Evolutionary conservation across 805 yeast species (phyloP).

Genomic region (Kuraishia hungarica): DNA sequence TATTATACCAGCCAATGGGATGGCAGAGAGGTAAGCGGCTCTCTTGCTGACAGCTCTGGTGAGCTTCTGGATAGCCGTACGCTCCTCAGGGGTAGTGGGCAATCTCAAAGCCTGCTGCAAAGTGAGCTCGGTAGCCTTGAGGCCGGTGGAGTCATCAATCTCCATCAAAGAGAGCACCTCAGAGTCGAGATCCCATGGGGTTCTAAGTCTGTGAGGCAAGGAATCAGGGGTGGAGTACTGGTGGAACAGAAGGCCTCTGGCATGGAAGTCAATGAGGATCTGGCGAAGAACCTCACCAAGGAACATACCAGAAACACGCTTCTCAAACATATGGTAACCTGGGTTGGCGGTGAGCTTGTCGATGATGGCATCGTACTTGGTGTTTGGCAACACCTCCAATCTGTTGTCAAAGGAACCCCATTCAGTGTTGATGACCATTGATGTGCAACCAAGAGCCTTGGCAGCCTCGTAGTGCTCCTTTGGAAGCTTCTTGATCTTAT

Average conservation of each 20-base stretch:
- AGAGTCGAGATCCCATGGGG: conserved; percentile 72
- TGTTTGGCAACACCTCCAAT: conserved; percentile 63
- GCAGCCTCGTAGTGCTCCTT: conserved; percentile 29
- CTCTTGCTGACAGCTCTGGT: conserved; percentile 78
- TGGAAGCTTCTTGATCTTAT: conserved; percentile 68
- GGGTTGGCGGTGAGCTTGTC: conserved; percentile 72
- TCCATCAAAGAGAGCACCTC: conserved; percentile 83
- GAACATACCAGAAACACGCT: conserved; percentile 87
- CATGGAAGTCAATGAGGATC: conserved; percentile 59
- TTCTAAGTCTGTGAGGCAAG: conserved; percentile 56
- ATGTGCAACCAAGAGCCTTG: conserved; percentile 36
- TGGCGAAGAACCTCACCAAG: conserved; percentile 84
- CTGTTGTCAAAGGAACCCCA: conserved; percentile 97
- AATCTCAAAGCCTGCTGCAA: conserved; percentile 59
- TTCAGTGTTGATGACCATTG: conserved; percentile 91
- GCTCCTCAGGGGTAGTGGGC: conserved; percentile 64
- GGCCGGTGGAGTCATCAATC: conserved; percentile 70
- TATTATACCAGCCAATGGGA: conserved; percentile 80
- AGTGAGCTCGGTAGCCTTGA: conserved; percentile 62
- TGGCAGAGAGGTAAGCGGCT: conserved; percentile 85
- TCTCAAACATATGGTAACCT: conserved; percentile 88
- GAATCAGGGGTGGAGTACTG: conserved; percentile 35
- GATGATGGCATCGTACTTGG: conserved; percentile 66
- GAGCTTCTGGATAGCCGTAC: conserved; percentile 60
- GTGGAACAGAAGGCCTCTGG: conserved; percentile 46